Percentiles rank a stretch among this genome's conserved stretches.
Evolutionary conservation across 768 basidiomycete species (phyloP).

Genomic region (Suillus luteus): DNA sequence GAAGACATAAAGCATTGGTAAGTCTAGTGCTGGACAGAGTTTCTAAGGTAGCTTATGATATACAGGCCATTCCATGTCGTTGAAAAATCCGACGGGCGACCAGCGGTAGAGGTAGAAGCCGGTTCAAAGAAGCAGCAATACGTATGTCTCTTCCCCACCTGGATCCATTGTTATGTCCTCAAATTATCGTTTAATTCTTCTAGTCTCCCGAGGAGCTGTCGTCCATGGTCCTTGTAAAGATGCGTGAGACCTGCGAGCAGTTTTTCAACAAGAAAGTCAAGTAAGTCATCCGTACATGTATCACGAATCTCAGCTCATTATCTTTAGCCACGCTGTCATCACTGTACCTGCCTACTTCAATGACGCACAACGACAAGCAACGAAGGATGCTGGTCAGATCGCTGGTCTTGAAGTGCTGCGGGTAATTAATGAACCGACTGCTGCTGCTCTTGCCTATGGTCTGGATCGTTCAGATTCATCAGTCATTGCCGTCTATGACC

Average conservation of each 20-base stretch:
- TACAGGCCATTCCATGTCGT: conserved; percentile 82
- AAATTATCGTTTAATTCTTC: neutral
- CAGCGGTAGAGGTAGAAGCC: conserved; percentile 83
- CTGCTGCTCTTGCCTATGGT: conserved; percentile 97
- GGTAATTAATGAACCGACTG: conserved; percentile 99
- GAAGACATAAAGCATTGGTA: conserved; percentile 87
- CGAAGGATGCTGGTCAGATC: conserved; percentile 96
- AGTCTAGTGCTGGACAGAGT: conserved; percentile 16
- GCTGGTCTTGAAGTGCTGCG: conserved; percentile 97
- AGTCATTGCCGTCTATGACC: conserved; percentile 96
- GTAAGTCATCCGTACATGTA: conserved; percentile 49
- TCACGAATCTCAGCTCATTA: neutral
- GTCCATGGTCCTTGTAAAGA: conserved; percentile 87
- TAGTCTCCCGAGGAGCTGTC: conserved; percentile 87
- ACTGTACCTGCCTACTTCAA: conserved; percentile 99
- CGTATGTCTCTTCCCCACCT: conserved; percentile 46
- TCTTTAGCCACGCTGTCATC: conserved; percentile 75
- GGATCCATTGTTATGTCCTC: conserved; percentile 1
- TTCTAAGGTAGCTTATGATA: neutral
- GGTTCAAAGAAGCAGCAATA: conserved; percentile 80
- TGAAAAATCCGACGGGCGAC: conserved; percentile 68
- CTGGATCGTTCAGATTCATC: conserved; percentile 81
- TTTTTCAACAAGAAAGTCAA: conserved; percentile 92
- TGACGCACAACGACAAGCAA: conserved; percentile 98
- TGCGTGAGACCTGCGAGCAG: conserved; percentile 95